Evolutionary conservation across 116 monocot species (phyloP).

Genomic region (Papilionanthe hybrid): DNA sequence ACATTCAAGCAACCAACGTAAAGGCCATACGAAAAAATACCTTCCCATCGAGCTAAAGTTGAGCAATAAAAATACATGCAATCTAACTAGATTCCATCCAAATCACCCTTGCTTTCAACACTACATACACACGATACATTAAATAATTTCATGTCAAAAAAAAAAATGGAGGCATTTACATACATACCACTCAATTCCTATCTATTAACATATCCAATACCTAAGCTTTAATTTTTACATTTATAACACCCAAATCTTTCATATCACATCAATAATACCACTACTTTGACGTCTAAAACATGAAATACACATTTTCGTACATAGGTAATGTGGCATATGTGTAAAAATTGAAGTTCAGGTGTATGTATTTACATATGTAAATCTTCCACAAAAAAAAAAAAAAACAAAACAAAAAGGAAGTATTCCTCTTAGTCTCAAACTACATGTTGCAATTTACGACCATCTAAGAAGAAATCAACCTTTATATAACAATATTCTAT

Average conservation of each 20-base stretch:
- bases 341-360: no score
- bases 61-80: background rate
- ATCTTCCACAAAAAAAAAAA: background rate
- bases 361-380: no score
- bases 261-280: no score
- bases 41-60: background rate
- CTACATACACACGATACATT: background rate
- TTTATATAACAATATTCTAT: background rate
- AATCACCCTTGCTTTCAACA: background rate
- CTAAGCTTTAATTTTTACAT: no score
- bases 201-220: no score
- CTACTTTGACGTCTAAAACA: no score
- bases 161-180: background rate
- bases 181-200: no score
- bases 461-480: background rate
- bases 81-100: background rate
- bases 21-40: background rate
- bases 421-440: background rate
- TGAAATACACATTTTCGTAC: no score
- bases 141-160: background rate
- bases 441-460: background rate
- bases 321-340: no score
- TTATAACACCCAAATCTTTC: no score
- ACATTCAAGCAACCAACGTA: background rate
- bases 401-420: background rate